A percentile compares a stretch with the other conserved stretches of the same genome.
Conservation (phyloP, 169 alveolate species). For the Toxoplasma gondii region DNA sequence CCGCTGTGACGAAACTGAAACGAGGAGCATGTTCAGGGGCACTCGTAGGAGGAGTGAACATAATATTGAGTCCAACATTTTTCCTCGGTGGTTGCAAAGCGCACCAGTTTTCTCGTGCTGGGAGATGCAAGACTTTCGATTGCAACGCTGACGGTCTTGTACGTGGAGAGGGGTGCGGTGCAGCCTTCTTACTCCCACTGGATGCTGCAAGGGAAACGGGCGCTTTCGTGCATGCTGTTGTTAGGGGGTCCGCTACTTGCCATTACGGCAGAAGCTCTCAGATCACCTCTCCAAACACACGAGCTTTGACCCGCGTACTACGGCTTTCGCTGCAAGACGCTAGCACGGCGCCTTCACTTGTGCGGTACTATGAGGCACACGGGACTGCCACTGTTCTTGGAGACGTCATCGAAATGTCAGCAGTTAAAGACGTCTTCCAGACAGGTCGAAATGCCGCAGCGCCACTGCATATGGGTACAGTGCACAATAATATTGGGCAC, state of each 20-base stretch:
- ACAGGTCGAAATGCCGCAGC: constrained; percentile 14
- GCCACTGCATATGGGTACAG: constrained; percentile 71
- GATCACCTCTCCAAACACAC: constrained; percentile 81
- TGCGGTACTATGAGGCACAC: constrained; percentile 76
- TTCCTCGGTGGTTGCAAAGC: constrained; percentile 69
- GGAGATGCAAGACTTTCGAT: constrained; percentile 81
- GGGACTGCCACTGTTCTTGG: constrained; percentile 86
- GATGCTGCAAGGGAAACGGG: constrained; percentile 16
- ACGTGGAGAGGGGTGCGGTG: constrained; percentile 82
- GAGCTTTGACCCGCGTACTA: constrained; percentile 73
- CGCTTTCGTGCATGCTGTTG: constrained; percentile 64
- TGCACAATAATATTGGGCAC: constrained; percentile 77
- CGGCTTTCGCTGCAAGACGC: constrained; percentile 67
- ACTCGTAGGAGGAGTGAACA: constrained; percentile 64
- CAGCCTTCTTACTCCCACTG: constrained; percentile 61
- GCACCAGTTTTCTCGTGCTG: constrained; percentile 76
- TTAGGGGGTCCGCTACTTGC: constrained; percentile 78
- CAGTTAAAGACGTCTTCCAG: constrained; percentile 68
- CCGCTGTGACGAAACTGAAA: constrained; percentile 67
- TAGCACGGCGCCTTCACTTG: constrained; percentile 41
- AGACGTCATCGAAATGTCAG: constrained; percentile 79
- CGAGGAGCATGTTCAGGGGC: constrained; percentile 51
- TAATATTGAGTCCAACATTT: constrained; percentile 46
- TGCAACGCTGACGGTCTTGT: constrained; percentile 78
- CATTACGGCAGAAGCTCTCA: constrained; percentile 81